Base-by-base conservation (phyloP, 345 rosid species). In the Citrus inodora region DNA sequence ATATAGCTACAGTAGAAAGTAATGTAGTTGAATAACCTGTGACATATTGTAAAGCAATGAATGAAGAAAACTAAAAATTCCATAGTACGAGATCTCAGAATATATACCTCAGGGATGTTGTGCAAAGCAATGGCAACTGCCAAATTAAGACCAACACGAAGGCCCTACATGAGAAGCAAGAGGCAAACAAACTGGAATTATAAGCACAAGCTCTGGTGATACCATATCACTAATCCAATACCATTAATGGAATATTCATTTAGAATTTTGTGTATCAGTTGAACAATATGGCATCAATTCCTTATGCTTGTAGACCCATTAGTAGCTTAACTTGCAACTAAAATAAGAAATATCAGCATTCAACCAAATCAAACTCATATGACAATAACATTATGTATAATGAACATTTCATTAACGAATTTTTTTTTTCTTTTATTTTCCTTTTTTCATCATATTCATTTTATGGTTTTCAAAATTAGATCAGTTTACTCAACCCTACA, bases 61-160 rank as follows among this genome's bases (percentile, higher is more conserved):
- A 73, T 5, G 14, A 19, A 35, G 22, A 21, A 35, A 21, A 17
- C n/a, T 19, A 55, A 76, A 67, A 24, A 19, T 8, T 67, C 24
- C 35, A 9, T 10, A 1, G 5, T 27, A 19, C 16, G 48, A 67
- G 71, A 79, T 83, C 63, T 40, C 67, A 83, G 73, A 76, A 73
- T 65, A 25, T 61, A 72, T 88, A 96, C 99, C 98, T 96, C 97
- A 1, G 99, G 99, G 83, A 96, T 92, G 90, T 96, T 96, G 82
- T 94, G 99, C 89, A 96, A 86, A 76, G 99, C 98, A 74, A 96
- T 96, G 80, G 99, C 98, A 81, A 96, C 77, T 55, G 99, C 99
- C 85, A 94, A 86, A 86, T 96, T 96, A 76, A 94, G 82, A 81
- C 99, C 99, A 76, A 94, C 99, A 42, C 92, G 96, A 75, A 96